phyloP scores from a whole-genome alignment of 805 yeast genomes.

The Priceomyces castillae region DNA sequence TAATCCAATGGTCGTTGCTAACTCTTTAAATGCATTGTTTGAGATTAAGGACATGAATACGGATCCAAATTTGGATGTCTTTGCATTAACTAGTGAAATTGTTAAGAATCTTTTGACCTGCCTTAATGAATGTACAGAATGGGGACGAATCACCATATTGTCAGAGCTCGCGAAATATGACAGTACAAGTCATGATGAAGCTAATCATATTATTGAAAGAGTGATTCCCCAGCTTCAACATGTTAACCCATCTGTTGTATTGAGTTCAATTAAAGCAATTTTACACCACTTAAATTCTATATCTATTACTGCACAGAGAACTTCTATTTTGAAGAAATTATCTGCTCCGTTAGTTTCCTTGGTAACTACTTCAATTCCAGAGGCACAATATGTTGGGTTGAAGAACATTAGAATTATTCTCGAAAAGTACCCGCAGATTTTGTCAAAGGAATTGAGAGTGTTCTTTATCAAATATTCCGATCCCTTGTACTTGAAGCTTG shows the following conservation, averaged over 20 bases:
- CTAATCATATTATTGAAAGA: conserved; percentile 81
- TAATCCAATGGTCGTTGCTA: conserved; percentile 97
- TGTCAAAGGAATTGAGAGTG: conserved; percentile 78
- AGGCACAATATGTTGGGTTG: conserved; percentile 90
- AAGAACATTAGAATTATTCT: conserved; percentile 86
- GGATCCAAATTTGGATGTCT: conserved; percentile 36
- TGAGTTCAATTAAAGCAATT: conserved; percentile 79
- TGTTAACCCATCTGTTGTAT: conserved; percentile 92
- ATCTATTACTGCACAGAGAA: conserved; percentile 37
- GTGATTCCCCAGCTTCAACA: conserved; percentile 95
- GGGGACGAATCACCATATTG: conserved; percentile 94
- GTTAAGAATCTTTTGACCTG: conserved; percentile 72
- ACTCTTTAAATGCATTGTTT: conserved; percentile 79
- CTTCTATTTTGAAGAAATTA: conserved; percentile 59
- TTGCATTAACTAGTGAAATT: conserved; percentile 38
- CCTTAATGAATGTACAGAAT: conserved; percentile 95
- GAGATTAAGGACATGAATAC: conserved; percentile 76
- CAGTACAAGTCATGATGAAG: conserved; percentile 58
- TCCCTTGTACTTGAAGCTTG: conserved; percentile 74
- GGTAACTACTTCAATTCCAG: conserved; percentile 80
- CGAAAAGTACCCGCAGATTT: conserved; percentile 80
- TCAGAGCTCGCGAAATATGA: conserved; percentile 74
- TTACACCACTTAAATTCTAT: conserved; percentile 61
- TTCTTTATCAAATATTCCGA: conserved; percentile 87
- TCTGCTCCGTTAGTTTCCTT: conserved; percentile 85